Base-by-base conservation (phyloP, 2,329 filamentous ascomycete genomes). In the Nigrospora oryzae region DNA sequence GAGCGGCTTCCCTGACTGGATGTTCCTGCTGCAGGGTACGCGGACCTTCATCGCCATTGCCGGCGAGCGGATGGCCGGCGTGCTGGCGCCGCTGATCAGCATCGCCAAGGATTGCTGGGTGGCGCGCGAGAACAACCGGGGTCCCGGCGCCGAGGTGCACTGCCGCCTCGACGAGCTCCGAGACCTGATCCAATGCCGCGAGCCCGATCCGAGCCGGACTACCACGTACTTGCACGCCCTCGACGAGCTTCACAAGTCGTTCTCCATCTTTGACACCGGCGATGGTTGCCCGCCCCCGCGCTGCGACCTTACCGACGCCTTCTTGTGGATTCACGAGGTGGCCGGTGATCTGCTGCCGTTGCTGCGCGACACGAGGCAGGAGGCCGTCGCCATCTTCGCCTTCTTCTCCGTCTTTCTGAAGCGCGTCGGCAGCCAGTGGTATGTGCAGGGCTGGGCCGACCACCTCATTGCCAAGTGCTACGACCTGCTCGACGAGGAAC, bases 381-480 rank as follows among this genome's bases (percentile, higher is more conserved):
- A 46, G 28, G 64, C 66, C 17, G 42, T 44, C 63, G 63, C 38
- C 61, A 65, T 48, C 61, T 63, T 54, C n/a, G 47, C 49, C 37
- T 50, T 46, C 40, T 53, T 51, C 19, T 39, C 36, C 37, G 49
- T 52, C 15, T 34, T 51, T 15, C 28, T 54, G 5, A 47, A 46
- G 28, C 36, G 38, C 16, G 17, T 46, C 23, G 47, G 46, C 16
- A 38, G 32, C 11, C 46, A 48, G n/a, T 51, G 51, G 49, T 53
- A 47, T 34, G 15, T 55, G 37, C 38, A 48, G 5, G 52, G 52
- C n/a, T 52, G 52, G 49, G 48, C 43, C 3, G 44, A 47, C 3
- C 42, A 53, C 32, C 17, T 55, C 31, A 52, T 52, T 8, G 48
- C 16, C n/a, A 39, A 39, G 38, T 42, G 41, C 5, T 53, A 46